These are phyloP conservation scores for Citeromyces matritensis DNA, from an alignment of 805 yeast species.

Conservation along the genomic window DNA sequence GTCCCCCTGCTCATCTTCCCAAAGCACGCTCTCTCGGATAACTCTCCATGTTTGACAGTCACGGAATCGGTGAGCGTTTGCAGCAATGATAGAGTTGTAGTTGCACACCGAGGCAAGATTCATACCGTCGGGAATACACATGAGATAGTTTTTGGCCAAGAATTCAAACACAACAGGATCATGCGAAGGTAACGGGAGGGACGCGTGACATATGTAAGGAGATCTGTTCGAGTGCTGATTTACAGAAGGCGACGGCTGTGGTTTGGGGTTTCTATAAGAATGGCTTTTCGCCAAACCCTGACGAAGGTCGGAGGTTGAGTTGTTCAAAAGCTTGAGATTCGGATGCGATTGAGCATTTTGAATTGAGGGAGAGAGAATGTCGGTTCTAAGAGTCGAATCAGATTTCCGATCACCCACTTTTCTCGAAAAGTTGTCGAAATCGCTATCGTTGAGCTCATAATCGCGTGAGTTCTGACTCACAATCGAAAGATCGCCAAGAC, in stretches of 20 bases:
- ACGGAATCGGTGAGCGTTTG: conserved; percentile 29
- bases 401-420: too few species aligned
- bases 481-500: conserved; percentile 30
- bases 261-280: too few species aligned
- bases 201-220: conserved; percentile 23
- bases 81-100: conserved; percentile 41
- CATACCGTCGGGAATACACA: conserved; percentile 30
- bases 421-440: not conserved
- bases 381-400: too few species aligned
- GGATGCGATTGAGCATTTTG: too few species aligned
- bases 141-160: conserved; percentile 31
- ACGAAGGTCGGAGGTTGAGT: too few species aligned
- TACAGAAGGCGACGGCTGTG: too few species aligned
- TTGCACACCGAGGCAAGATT: conserved; percentile 38
- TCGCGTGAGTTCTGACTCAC: conserved; percentile 33
- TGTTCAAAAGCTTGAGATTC: too few species aligned
- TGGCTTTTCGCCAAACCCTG: too few species aligned
- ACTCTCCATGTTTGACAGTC: conserved; percentile 55
- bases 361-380: too few species aligned
- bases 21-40: conserved; percentile 29
- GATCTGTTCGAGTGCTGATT: not conserved
- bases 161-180: conserved; percentile 28
- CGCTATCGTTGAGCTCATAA: conserved; percentile 13
- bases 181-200: conserved; percentile 24
- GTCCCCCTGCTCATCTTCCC: conserved; percentile 9